Evolutionary conservation across 2,329 filamentous ascomycete species (phyloP), one percentile per base, ranked within the genome.

Genomic region (Elsinoe perseae): DNA sequence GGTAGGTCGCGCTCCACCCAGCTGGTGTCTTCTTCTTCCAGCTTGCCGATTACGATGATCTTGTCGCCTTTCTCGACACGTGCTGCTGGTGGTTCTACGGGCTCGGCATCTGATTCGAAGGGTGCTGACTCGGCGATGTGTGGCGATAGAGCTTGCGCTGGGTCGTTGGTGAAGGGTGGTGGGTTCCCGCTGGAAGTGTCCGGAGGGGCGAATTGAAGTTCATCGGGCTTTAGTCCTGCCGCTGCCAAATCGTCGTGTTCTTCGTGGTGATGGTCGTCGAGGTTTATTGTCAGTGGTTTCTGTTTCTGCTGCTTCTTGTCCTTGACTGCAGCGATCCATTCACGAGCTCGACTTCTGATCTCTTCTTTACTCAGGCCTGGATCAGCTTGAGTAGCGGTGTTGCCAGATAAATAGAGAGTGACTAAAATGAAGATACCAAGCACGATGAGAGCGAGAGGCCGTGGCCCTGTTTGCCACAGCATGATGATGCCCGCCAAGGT

Each of bases 1-100:
- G 72, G 69, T n/a, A 78, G 68, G 21, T 75, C 66, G 30, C 70
- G 60, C 12, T 65, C 60, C 1, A 78, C 72, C 76, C 76, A 78
- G 16, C 68, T 62, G 5, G 73, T 72, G 57, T 73, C 64, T 58
- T 78, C 75, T 25, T 67, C 67, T 36, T 70, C 65, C 12, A 75
- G 57, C 58, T 68, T 73, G 14, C 74, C 75, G 68, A 77, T 73
- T 12, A 68, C 64, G 3, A 69, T 65, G n/a, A 54, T 53, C 30
- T 56, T 59, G 36, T 56, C 40, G 40, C 40, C 40, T 14, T 36
- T 36, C 10, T 36, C 32, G 4, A 36, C 12, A 14, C 9, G 32
- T 4, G 4, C 5, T 3, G 32, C 10, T 23, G 16, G 3, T 4
- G 32, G 18, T 23, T 20, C 18, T 43, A 12, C 18, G 8, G 40